Conservation (phyloP, 2,329 filamentous ascomycete genomes). For the Fusarium praegraminearum region DNA sequence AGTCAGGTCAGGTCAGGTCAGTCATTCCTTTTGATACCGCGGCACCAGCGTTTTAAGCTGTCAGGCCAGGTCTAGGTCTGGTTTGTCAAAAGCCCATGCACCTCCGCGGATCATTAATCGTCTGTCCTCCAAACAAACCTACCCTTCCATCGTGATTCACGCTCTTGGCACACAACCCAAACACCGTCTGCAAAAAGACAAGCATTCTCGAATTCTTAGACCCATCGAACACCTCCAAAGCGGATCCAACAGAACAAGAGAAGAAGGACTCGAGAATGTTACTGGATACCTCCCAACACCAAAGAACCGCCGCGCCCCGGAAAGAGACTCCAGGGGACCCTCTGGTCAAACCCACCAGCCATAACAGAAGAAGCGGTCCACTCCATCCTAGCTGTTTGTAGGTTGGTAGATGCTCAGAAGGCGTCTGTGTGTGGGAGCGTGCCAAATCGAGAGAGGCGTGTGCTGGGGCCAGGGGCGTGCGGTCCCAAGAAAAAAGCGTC, state of each 20-base stretch:
- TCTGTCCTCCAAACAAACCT: conserved; percentile 4
- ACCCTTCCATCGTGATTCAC: conserved; percentile 38
- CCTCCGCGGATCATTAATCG: conserved; percentile 23
- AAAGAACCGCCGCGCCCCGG: conserved; percentile 33
- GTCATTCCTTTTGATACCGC: conserved; percentile 20
- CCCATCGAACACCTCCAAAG: conserved; percentile 39
- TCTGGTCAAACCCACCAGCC: conserved; percentile 37
- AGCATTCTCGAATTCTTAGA: conserved; percentile 34
- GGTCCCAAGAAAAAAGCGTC: conserved; percentile 30
- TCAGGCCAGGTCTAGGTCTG: conserved; percentile 10
- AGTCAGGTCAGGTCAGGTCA: conserved; percentile 12
- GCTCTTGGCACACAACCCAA: conserved; percentile 23
- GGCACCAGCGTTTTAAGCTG: conserved; percentile 21
- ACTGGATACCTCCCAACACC: conserved; percentile 20
- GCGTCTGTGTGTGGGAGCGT: conserved; percentile 36
- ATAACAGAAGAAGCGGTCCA: conserved; percentile 33
- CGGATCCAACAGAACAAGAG: conserved; percentile 32
- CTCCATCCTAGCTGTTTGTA: conserved; percentile 31
- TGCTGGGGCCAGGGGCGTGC: conserved; percentile 22
- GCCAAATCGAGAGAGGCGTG: conserved; percentile 35
- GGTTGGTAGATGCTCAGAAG: conserved; percentile 38
- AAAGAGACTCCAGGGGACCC: conserved; percentile 36
- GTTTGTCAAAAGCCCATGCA: conserved; percentile 19
- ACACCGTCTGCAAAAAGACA: conserved; percentile 31
- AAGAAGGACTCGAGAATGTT: conserved; percentile 32